These are phyloP conservation scores for Blastobotrys indianensis DNA, from an alignment of 1,139 yeast genomes.

Conservation along the genomic window DNA sequence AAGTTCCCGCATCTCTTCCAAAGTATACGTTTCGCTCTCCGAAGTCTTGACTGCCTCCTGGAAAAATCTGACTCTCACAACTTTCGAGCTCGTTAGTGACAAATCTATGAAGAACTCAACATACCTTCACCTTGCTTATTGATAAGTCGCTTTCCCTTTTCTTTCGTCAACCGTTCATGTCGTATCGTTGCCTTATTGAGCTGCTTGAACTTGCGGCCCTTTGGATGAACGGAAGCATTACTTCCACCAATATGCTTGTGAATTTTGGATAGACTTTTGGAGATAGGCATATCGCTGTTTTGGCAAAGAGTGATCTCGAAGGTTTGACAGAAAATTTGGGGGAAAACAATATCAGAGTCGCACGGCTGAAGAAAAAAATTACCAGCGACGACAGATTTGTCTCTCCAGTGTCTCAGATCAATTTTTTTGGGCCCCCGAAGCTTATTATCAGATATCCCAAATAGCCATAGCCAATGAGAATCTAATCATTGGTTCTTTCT, in stretches of 20 bases:
- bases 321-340: too few species aligned
- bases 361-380: too few species aligned
- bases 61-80: constrained; percentile 52
- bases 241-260: constrained; percentile 58
- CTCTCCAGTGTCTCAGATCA: too few species aligned
- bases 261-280: constrained; percentile 68
- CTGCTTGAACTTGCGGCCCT: constrained; percentile 82
- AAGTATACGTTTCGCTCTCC: constrained; percentile 41
- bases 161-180: constrained; percentile 59
- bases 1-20: constrained; percentile 55
- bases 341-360: too few species aligned
- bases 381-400: too few species aligned
- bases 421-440: too few species aligned
- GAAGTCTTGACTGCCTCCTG: constrained; percentile 54
- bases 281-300: constrained; percentile 63
- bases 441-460: too few species aligned
- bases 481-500: too few species aligned
- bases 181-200: constrained; percentile 80
- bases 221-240: constrained; percentile 59
- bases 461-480: too few species aligned
- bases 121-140: constrained; percentile 40
- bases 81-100: constrained; percentile 8
- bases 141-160: constrained; percentile 55
- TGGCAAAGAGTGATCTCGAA: too few species aligned
- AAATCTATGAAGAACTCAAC: constrained; percentile 8